A percentile compares a stretch with the other conserved stretches of the same genome.
phyloP scores from a whole-genome alignment of 495 filamentous ascomycete genomes.

The Tuber brumale region DNA sequence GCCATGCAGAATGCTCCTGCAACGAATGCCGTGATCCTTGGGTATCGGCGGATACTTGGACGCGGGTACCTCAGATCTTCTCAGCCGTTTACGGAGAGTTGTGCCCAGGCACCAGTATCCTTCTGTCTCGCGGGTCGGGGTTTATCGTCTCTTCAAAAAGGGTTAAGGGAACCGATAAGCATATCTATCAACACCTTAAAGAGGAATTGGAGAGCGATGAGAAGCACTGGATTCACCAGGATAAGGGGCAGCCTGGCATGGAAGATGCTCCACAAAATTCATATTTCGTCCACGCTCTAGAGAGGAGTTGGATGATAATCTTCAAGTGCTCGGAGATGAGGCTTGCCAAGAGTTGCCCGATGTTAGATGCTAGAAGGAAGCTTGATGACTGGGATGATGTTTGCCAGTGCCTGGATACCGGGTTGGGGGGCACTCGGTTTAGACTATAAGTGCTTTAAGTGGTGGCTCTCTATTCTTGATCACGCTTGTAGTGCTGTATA shows the following conservation, averaged over 20 bases:
- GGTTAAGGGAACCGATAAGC: conserved; percentile 42
- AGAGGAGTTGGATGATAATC: conserved; percentile 46
- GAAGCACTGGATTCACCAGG: conserved; percentile 40
- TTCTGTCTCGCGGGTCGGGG: conserved; percentile 47
- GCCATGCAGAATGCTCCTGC: conserved; percentile 42
- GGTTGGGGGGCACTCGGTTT: neutral
- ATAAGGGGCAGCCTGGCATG: conserved; percentile 32
- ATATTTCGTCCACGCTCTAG: conserved; percentile 46
- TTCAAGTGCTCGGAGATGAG: conserved; percentile 44
- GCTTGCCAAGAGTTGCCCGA: conserved; percentile 43
- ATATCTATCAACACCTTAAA: conserved; percentile 41
- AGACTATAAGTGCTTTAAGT: neutral
- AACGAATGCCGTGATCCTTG: conserved; percentile 43
- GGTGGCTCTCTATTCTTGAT: neutral
- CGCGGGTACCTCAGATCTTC: conserved; percentile 41
- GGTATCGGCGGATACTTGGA: conserved; percentile 41
- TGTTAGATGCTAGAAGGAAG: conserved; percentile 41
- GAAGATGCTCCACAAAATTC: conserved; percentile 43
- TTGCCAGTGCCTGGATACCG: conserved; percentile 46
- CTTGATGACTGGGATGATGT: conserved; percentile 39
- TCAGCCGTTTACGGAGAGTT: conserved; percentile 28
- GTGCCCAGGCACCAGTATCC: conserved; percentile 29
- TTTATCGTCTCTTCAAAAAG: conserved; percentile 46
- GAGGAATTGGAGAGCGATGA: conserved; percentile 41
- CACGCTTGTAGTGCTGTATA: neutral